Percentiles rank a stretch among this genome's conserved stretches.
Evolutionary conservation across 495 filamentous ascomycete species (phyloP).

Genomic region (Aspergillus sclerotiicarbonarius): DNA sequence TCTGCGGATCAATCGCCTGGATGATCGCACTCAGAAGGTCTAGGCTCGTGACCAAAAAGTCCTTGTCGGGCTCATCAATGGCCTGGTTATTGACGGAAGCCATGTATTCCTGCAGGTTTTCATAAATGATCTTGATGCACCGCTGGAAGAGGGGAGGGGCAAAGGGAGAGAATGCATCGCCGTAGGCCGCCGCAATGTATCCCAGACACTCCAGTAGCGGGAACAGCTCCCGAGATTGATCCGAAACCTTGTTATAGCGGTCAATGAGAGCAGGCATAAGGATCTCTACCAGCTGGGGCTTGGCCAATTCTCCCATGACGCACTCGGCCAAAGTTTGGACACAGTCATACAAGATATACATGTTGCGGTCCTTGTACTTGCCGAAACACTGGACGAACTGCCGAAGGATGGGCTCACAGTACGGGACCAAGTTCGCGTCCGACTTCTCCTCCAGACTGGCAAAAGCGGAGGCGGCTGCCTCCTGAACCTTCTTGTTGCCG

Average conservation of each 20-base stretch:
- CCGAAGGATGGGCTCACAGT: constrained; percentile 83
- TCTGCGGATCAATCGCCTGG: constrained; percentile 76
- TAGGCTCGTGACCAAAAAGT: constrained; percentile 94
- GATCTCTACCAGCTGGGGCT: constrained; percentile 72
- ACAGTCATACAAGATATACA: constrained; percentile 98
- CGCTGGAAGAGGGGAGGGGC: constrained; percentile 79
- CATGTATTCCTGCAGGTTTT: constrained; percentile 77
- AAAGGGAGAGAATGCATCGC: constrained; percentile 77
- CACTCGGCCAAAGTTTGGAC: constrained; percentile 95
- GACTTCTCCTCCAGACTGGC: constrained; percentile 95
- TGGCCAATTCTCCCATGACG: constrained; percentile 73
- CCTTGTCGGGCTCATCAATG: constrained; percentile 86
- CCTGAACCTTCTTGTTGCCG: constrained; percentile 95
- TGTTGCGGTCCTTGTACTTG: constrained; percentile 97
- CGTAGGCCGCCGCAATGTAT: constrained; percentile 86
- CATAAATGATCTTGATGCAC: constrained; percentile 86
- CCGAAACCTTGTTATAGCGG: constrained; percentile 81
- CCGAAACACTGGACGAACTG: constrained; percentile 91
- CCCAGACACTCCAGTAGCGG: constrained; percentile 93
- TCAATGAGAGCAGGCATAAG: constrained; percentile 94
- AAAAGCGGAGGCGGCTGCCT: constrained; percentile 94
- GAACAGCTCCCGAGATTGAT: constrained; percentile 92
- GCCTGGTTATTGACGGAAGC: constrained; percentile 60
- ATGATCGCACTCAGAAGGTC: constrained; percentile 93
- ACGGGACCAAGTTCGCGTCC: constrained; percentile 71